phyloP scores from a whole-genome alignment of 2,329 filamentous ascomycete genomes.

The Fusarium equiseti region DNA sequence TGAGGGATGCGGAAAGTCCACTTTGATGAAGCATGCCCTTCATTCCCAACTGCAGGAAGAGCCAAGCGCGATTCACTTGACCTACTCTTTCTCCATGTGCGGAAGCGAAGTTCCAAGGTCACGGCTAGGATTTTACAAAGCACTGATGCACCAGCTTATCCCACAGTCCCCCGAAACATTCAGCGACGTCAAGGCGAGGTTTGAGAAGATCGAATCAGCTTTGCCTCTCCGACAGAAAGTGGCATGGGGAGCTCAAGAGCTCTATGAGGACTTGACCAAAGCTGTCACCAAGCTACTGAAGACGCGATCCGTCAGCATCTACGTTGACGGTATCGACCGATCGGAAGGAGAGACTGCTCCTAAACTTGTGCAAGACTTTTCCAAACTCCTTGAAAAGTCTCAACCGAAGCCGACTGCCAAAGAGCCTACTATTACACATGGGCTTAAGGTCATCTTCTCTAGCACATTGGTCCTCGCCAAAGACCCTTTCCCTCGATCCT shows the following conservation, averaged over 20 bases:
- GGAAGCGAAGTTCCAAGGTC: not conserved
- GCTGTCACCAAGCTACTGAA: not conserved
- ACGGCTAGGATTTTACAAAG: not conserved
- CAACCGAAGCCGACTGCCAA: not conserved
- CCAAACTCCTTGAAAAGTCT: slow-evolving; percentile 5
- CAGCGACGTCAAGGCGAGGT: slow-evolving; percentile 1
- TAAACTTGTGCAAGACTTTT: slow-evolving; percentile 9
- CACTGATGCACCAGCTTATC: not conserved
- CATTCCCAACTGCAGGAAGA: not conserved
- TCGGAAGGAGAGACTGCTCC: not conserved
- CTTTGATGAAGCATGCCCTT: slow-evolving; percentile 2
- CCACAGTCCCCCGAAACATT: not conserved
- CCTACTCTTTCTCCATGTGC: not conserved
- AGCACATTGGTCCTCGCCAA: not conserved
- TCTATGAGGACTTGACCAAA: not conserved
- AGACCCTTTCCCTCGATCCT: not conserved
- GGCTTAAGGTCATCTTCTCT: not conserved
- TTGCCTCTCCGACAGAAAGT: not conserved
- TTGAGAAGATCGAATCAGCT: not conserved
- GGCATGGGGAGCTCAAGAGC: not conserved
- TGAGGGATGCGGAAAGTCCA: slow-evolving; percentile 9
- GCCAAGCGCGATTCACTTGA: not conserved
- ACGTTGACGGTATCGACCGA: slow-evolving; percentile 1
- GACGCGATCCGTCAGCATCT: not conserved
- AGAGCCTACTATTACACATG: not conserved